phyloP scores from a whole-genome alignment of 805 yeast genomes.

The Starmerella apis region DNA sequence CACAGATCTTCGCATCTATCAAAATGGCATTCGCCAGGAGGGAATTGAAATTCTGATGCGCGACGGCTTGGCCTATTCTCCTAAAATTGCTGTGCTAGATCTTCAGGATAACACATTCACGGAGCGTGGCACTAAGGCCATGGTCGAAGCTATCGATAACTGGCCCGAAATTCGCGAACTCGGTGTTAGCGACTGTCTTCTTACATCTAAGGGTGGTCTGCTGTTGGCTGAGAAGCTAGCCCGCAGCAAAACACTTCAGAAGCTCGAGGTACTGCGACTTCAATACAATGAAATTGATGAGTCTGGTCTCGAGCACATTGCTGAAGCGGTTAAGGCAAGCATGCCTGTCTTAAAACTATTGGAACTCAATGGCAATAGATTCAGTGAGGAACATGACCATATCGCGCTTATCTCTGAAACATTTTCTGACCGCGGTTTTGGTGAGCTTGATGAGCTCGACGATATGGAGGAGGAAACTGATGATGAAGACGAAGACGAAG shows the following conservation, averaged over 20 bases:
- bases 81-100: conserved; percentile 58
- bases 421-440: conserved; percentile 63
- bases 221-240: conserved; percentile 35
- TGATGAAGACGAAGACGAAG: conserved; percentile 57
- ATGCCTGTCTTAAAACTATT: conserved; percentile 53
- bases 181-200: conserved; percentile 78
- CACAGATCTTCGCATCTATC: conserved; percentile 70
- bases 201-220: conserved; percentile 69
- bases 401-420: conserved; percentile 50
- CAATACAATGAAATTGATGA: conserved; percentile 82
- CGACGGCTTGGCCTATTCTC: conserved; percentile 58
- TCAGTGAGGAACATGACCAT: conserved; percentile 74
- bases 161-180: conserved; percentile 70
- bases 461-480: conserved; percentile 79
- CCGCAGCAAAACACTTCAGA: conserved; percentile 23
- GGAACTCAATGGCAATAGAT: conserved; percentile 88
- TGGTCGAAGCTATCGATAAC: conserved; percentile 47
- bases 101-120: conserved; percentile 95
- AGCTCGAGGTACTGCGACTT: conserved; percentile 52
- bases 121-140: conserved; percentile 47
- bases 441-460: conserved; percentile 85
- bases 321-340: conserved; percentile 42
- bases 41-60: conserved; percentile 69
- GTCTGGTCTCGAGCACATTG: conserved; percentile 50
- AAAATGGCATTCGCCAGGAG: conserved; percentile 92